These are phyloP conservation scores for Bondarzewia mesenterica DNA, from an alignment of 1,284 basidiomycete species.

Conservation along the genomic window DNA sequence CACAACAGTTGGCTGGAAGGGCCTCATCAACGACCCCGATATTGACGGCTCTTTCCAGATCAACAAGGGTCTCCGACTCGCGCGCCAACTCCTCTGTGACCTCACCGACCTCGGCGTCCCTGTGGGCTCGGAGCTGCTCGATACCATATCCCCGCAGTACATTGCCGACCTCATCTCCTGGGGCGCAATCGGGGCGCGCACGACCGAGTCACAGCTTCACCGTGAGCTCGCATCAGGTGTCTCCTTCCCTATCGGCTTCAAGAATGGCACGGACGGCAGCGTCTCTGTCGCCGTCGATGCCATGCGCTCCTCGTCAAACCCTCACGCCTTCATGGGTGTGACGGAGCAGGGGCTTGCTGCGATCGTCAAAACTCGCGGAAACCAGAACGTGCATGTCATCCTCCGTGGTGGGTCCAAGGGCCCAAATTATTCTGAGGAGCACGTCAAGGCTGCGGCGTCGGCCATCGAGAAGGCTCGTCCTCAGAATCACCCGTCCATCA, in stretches of 20 bases:
- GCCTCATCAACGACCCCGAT: conserved; percentile 84
- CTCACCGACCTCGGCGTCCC: conserved; percentile 86
- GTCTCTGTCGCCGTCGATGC: conserved; percentile 88
- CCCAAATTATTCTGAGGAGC: conserved; percentile 76
- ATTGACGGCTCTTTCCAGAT: conserved; percentile 94
- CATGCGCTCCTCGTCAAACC: conserved; percentile 87
- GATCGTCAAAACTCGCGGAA: conserved; percentile 93
- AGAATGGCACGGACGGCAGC: conserved; percentile 96
- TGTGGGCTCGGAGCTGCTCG: conserved; percentile 91
- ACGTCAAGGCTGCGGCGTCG: conserved; percentile 65
- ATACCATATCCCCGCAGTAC: conserved; percentile 87
- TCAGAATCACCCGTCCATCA: conserved; percentile 60
- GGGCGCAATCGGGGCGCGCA: conserved; percentile 97
- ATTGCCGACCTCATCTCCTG: conserved; percentile 82
- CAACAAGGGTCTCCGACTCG: conserved; percentile 89
- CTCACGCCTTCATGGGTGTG: conserved; percentile 98
- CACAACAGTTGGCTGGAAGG: conserved; percentile 88
- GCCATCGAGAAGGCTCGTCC: conserved; percentile 69
- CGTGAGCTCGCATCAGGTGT: conserved; percentile 88
- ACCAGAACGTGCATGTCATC: conserved; percentile 90
- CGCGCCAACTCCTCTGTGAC: conserved; percentile 84
- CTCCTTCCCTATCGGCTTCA: conserved; percentile 95
- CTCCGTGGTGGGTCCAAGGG: conserved; percentile 85
- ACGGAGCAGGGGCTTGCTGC: conserved; percentile 91
- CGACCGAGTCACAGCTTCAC: conserved; percentile 91